These are phyloP conservation scores for Sphaerulina vaccinii DNA, from an alignment of 2,329 filamentous ascomycete species.

Conservation along the genomic window DNA sequence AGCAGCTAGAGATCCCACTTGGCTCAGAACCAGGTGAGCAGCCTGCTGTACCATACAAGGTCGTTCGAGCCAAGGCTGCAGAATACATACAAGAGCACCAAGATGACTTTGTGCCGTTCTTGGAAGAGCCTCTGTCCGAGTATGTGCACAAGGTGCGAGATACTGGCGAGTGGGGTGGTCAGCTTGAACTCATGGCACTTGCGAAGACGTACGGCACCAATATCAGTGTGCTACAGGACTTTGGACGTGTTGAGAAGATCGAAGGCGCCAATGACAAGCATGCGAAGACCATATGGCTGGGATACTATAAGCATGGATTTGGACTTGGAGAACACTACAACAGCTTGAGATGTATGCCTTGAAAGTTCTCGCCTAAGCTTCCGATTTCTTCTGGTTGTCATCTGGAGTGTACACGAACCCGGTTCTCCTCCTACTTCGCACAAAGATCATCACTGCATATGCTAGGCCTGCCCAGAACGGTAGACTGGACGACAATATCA, in stretches of 20 bases:
- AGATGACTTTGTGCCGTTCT: conserved; percentile 81
- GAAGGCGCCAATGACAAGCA: conserved; percentile 38
- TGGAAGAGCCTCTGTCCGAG: conserved; percentile 73
- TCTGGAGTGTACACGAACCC: background rate
- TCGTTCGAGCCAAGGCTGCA: conserved; percentile 69
- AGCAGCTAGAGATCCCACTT: conserved; percentile 46
- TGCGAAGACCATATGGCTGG: conserved; percentile 73
- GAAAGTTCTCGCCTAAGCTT: background rate
- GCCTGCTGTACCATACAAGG: conserved; percentile 54
- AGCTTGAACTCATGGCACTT: conserved; percentile 83
- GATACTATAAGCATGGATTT: conserved; percentile 92
- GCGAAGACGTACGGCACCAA: conserved; percentile 75
- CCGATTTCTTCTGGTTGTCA: background rate
- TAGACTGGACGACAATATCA: background rate
- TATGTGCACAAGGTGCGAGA: conserved; percentile 77
- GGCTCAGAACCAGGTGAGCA: conserved; percentile 19
- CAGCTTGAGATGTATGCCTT: conserved; percentile 57
- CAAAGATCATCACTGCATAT: conserved; percentile 13
- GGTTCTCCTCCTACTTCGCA: conserved; percentile 6
- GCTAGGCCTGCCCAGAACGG: conserved; percentile 13
- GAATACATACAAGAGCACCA: conserved; percentile 71
- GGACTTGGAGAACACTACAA: conserved; percentile 98
- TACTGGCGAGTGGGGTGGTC: conserved; percentile 94
- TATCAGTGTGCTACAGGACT: conserved; percentile 79
- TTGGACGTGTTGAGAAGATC: conserved; percentile 77